Evolutionary conservation across 345 rosid genomes (phyloP), one percentile per base, ranked within the genome.

Genomic region (Gossypium rotundifolium): DNA sequence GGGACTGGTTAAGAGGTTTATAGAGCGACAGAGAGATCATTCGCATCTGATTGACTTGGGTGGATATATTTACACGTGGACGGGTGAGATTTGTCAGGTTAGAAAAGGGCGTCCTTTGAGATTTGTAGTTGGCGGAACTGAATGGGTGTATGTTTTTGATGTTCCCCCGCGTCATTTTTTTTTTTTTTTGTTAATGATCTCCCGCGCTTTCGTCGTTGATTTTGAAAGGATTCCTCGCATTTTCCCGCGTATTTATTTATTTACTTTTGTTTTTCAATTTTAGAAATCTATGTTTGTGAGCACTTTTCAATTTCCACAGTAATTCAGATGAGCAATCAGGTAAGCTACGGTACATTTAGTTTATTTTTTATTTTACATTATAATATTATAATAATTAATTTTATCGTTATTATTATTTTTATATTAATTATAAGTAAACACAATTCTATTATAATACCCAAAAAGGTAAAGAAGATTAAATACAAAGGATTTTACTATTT

Each of bases 381-480:
- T 0, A 27, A 0, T 3, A 27, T 27, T 27, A 27, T 27, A 3
- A 0, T 27, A 0, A 0, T 0, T 27, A 27, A 27, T 27, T 0
- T 3, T 27, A 27, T 0, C 0, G 4, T 27, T 0, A 3, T 0
- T 0, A 0, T 27, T 27, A 27, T 27, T 27, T 27, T 27, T 27
- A 27, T 0, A 27, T 0, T 27, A 27, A 27, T 3, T 0, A 0
- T 27, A 27, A 27, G 4, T 3, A 27, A 27, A 27, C 0, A 0
- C 0, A 27, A n/a, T n/a, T n/a, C n/a, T 27, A 27, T 27, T 27
- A 27, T 27, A 27, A 27, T 27, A 27, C 4, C 4, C 3, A 3
- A 3, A 27, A 0, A 27, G 33, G 4, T 3, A 27, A 27, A 2
- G 0, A 27, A 3, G 3, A 3, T 27, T 27, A 27, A 27, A 3